Base-by-base conservation (phyloP, 176 grass and related monocot genomes). In the Phoenix roebelenii region DNA sequence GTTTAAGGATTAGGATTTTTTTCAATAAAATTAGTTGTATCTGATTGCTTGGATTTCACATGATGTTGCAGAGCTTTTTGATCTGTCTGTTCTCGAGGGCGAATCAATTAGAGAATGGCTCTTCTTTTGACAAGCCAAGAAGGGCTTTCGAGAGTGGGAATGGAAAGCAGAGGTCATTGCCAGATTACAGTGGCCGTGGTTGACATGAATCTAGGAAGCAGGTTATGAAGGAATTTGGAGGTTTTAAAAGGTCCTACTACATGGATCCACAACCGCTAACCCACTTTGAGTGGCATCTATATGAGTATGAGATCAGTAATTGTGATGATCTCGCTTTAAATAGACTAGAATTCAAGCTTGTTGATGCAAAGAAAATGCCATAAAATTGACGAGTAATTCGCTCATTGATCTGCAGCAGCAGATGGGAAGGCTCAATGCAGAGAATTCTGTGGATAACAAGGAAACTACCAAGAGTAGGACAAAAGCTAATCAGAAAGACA, bases 161-260 rank as follows among this genome's bases (percentile, higher is more conserved):
- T 55, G 58, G 85, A 60, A 95, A 95, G 74, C 90, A 95, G 72
- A 85, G 90, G 57, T 84, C 80, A 30, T 71, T 95, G 70, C 90
- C 83, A 80, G 90, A 95, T 80, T 95, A 95, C 63, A 79, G 18
- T 23, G 90, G 90, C 4, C 79, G 90, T 60, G 90, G 90, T 44
- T 95, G 90, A 85, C 90, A 95, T 69, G 90, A 95, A 80, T 95
- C 90, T 25, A 82, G 90, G 73, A 95, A 95, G 66, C 90, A 89
- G 79, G 70, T 81, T 16, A 83, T 89, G 80, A 95, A 95, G 69
- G 85, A 95, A 49, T 89, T 76, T 20, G 82, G 67, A 16, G 90
- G 90, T 51, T 60, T 81, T 20, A 95, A 89, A 72, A 85, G 83
- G 57, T 95, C 90, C 22, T 95, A 95, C 69, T 95, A 95, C 63